Evolutionary conservation across 805 yeast species (phyloP), one percentile per base, ranked within the genome.

Genomic region (Nematodospora valgi): DNA sequence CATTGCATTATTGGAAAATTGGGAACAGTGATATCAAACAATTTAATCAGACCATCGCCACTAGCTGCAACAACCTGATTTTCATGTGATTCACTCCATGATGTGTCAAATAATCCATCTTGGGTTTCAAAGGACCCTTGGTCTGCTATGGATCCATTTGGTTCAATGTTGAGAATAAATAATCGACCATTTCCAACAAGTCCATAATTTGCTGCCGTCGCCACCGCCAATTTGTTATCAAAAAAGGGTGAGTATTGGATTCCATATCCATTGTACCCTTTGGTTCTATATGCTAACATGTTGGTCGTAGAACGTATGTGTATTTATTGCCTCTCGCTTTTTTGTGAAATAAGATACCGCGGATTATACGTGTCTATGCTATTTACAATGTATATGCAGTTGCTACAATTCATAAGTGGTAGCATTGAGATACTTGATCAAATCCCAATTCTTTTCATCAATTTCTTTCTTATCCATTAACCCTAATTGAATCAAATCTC

Each of bases 61-160:
- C 84, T 79, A 13, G 95, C 91, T 0, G 77, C 78, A 3, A 77
- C 72, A 1, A 85, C 72, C 48, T 89, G 98, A 58, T 86, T 88
- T 41, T 88, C 97, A 57, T 91, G 91, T 5, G 70, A 35, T 56
- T 91, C 98, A 38, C 89, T 83, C 98, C 98, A 91, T 0, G 91
- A 76, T 1, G 84, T 62, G 49, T 86, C 94, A 50, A 86, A 88
- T 12, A 89, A 64, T 5, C 96, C 95, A 60, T 91, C 98, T 58
- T 91, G 97, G 0, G 98, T 91, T 41, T 87, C 87, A 64, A 86
- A 91, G 11, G 73, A 56, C 4, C 70, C 60, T 30, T 76, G 78
- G 25, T 71, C 72, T 4, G 51, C 49, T 12, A 86, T 69, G n/a
- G 46, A 49, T 1, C 98, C 98, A 41, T 68, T 62, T 15, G 78